Conservation (phyloP, 2,329 filamentous ascomycete species). For the Oidium heveae region DNA sequence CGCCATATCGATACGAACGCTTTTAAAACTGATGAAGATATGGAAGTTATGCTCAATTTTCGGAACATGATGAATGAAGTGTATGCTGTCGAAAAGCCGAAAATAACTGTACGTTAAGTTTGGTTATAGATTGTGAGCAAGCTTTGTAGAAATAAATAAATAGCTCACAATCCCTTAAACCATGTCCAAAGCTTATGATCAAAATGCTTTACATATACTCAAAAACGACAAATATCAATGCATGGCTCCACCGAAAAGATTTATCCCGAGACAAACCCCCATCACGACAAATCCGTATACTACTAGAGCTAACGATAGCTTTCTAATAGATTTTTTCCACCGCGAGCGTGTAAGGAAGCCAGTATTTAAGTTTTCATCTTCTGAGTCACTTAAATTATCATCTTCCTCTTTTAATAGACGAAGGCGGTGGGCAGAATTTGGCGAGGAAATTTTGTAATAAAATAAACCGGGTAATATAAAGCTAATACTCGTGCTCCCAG, state of each 20-base stretch:
- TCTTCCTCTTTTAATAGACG: conserved; percentile 78
- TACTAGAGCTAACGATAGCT: conserved; percentile 47
- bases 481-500: conserved; percentile 81
- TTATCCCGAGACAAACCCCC: conserved; percentile 65
- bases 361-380: conserved; percentile 7
- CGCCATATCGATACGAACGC: too few relatives aligned
- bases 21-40: too few relatives aligned
- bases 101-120: too few relatives aligned
- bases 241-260: conserved; percentile 39
- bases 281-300: conserved; percentile 75
- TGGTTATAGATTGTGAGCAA: too few relatives aligned
- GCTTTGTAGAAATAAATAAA: too few relatives aligned
- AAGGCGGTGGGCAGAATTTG: conserved; percentile 68
- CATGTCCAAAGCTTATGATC: too few relatives aligned
- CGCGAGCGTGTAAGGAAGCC: conserved; percentile 9
- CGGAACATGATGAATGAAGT: too few relatives aligned
- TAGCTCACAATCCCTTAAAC: too few relatives aligned
- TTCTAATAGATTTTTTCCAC: conserved; percentile 37
- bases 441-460: conserved; percentile 93
- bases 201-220: too few relatives aligned
- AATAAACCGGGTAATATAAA: conserved; percentile 93
- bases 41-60: too few relatives aligned
- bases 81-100: too few relatives aligned
- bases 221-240: conserved; percentile 20
- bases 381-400: conserved; percentile 35